Base-by-base conservation (phyloP, 2,329 filamentous ascomycete species). In the Alternaria alternata region DNA sequence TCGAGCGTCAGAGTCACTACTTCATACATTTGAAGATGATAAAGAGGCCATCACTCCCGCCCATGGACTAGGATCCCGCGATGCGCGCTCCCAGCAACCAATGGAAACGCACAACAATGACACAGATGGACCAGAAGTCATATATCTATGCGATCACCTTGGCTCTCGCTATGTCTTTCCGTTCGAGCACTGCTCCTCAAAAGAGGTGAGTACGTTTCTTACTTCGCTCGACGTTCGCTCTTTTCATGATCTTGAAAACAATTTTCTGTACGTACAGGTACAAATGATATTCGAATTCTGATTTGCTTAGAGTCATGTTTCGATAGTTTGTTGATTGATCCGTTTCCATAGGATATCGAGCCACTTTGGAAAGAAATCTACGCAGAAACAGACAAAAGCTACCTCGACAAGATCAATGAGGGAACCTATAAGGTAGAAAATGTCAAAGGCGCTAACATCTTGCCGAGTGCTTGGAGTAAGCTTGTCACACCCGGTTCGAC, bases 391-490 rank as follows among this genome's bases (percentile, higher is more conserved):
- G 12, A 41, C 14, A 3, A 41, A 20, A 41, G 18, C 9, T 38
- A 38, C 38, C 18, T 52, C 4, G 43, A 46, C 4, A 49, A 61
- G 2, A 47, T 75, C 12, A 32, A 48, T 3, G 30, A 64, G 16
- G 63, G 49, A 8, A 59, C 61, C 5, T 74, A 64, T 42, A 61
- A 61, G 28, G 54, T 73, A 5, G 16, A 57, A 11, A 66, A 48
- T 7, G 3, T 20, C 18, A 34, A 59, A 9, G 59, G 57, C 3
- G 61, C 64, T 8, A 61, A 53, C 9, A 67, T 74, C 9, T 24
- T 73, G 8, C 68, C 71, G 46, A 49, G 54, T 3, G 56, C 69
- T 11, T 74, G 72, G 71, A 38, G 48, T n/a, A 43, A 51, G 7
- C 42, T 70, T 11, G 57, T 70, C 7, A 49, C 44, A 30, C 60